phyloP scores from a whole-genome alignment of 441 rosid species.

The Eutrema salsugineum region DNA sequence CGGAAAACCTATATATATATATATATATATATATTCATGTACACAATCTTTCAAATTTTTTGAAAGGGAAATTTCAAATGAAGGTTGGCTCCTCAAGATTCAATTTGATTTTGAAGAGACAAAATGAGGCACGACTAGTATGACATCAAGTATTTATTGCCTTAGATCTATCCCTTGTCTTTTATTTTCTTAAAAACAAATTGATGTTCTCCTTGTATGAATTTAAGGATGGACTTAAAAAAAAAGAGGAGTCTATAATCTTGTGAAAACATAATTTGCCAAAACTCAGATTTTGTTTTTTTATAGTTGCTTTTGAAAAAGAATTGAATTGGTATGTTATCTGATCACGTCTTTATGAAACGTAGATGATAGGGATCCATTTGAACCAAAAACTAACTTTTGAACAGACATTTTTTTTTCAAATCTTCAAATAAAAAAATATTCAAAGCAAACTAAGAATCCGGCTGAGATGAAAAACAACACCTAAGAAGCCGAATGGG shows the following conservation, averaged over 20 bases:
- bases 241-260: neutral
- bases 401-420: neutral
- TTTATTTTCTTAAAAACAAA: slow-evolving; percentile 3
- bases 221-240: neutral
- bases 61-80: slow-evolving; percentile 29
- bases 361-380: neutral
- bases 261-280: neutral
- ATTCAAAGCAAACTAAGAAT: neutral
- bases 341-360: neutral
- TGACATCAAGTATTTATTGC: slow-evolving; percentile 29
- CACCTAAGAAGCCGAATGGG: neutral
- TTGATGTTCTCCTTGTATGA: neutral
- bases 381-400: neutral
- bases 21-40: neutral
- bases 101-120: slow-evolving; percentile 34
- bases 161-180: slow-evolving; percentile 13
- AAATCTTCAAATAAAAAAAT: neutral
- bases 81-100: slow-evolving; percentile 25
- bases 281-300: neutral
- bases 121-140: slow-evolving; percentile 29
- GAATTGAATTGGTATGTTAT: neutral
- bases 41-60: slow-evolving; percentile 4
- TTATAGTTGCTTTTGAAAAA: neutral
- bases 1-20: neutral
- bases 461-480: too few relatives aligned